Conservation (phyloP, 2,329 filamentous ascomycete genomes). For the Purpureocillium lavendulum region DNA sequence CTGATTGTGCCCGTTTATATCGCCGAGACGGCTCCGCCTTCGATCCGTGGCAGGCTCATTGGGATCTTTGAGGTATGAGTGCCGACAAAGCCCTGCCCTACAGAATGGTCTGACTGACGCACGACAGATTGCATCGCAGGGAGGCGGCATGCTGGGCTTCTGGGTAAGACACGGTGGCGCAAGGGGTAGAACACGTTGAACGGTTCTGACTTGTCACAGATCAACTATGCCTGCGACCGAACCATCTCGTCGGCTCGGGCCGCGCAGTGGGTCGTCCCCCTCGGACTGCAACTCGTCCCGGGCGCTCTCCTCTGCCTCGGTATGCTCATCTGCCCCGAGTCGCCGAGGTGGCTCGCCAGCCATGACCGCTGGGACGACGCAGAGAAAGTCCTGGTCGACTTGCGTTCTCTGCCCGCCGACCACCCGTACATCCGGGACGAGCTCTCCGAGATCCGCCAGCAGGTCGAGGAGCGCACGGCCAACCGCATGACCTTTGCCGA, state of each 20-base stretch:
- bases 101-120: too few species aligned
- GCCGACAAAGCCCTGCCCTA: background rate
- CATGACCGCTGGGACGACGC: slow-evolving; percentile 47
- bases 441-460: slow-evolving; percentile 47
- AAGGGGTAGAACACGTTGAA: too few species aligned
- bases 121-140: slow-evolving; percentile 18
- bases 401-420: slow-evolving; percentile 24
- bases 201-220: slow-evolving; percentile 7
- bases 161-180: slow-evolving; percentile 18
- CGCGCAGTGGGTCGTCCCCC: slow-evolving; percentile 42
- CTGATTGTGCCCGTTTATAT: slow-evolving; percentile 37
- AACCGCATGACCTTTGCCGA: slow-evolving; percentile 18
- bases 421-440: slow-evolving; percentile 34
- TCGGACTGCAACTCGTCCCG: slow-evolving; percentile 48
- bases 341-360: slow-evolving; percentile 51
- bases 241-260: background rate
- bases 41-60: slow-evolving; percentile 40
- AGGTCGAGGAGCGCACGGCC: slow-evolving; percentile 39
- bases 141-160: slow-evolving; percentile 28
- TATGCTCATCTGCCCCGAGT: slow-evolving; percentile 52
- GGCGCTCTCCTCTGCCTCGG: slow-evolving; percentile 43
- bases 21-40: slow-evolving; percentile 34
- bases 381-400: slow-evolving; percentile 18
- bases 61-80: slow-evolving; percentile 39
- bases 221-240: slow-evolving; percentile 13